Conservation (phyloP, 1,284 basidiomycete genomes). For the Cutaneotrichosporon dermatis region DNA sequence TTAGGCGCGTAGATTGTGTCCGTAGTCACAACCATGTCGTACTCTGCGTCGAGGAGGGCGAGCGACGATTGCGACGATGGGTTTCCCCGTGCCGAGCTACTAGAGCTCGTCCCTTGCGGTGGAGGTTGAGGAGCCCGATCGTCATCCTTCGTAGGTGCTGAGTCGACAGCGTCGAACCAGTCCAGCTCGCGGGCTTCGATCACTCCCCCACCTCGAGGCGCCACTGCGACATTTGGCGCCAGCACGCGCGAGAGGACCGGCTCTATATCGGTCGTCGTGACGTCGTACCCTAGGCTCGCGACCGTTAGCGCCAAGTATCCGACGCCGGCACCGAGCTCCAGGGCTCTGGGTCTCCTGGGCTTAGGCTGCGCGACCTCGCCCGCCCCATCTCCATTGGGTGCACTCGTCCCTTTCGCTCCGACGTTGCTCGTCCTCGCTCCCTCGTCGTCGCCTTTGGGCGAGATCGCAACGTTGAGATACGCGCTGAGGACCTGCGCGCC, state of each 20-base stretch:
- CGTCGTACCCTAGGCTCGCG: constrained; percentile 65
- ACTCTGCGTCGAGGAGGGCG: constrained; percentile 1
- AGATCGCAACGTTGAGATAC: constrained; percentile 51
- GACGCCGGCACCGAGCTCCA: constrained; percentile 79
- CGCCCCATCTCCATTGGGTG: too few relatives aligned
- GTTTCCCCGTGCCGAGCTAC: too few relatives aligned
- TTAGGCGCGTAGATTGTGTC: constrained; percentile 73
- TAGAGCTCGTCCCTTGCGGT: too few relatives aligned
- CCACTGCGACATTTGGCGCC: constrained; percentile 55
- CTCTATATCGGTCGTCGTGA: constrained; percentile 72
- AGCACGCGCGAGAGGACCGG: constrained; percentile 67
- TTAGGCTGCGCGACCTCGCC: not conserved
- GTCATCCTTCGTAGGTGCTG: too few relatives aligned
- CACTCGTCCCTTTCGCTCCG: too few relatives aligned
- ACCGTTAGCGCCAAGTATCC: constrained; percentile 71
- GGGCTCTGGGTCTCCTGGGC: constrained; percentile 44
- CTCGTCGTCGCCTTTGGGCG: constrained; percentile 20
- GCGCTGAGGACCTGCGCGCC: constrained; percentile 67
- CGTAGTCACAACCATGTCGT: constrained; percentile 75
- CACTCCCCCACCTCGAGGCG: constrained; percentile 41
- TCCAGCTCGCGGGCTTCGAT: constrained; percentile 62
- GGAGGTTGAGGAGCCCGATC: too few relatives aligned
- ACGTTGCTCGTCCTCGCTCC: too few relatives aligned
- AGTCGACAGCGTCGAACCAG: constrained; percentile 41
- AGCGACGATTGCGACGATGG: not conserved